Percentiles rank a stretch among this genome's conserved stretches.
These are phyloP conservation scores for Dentipellis sp. DNA, from an alignment of 768 basidiomycete species.

Conservation along the genomic window DNA sequence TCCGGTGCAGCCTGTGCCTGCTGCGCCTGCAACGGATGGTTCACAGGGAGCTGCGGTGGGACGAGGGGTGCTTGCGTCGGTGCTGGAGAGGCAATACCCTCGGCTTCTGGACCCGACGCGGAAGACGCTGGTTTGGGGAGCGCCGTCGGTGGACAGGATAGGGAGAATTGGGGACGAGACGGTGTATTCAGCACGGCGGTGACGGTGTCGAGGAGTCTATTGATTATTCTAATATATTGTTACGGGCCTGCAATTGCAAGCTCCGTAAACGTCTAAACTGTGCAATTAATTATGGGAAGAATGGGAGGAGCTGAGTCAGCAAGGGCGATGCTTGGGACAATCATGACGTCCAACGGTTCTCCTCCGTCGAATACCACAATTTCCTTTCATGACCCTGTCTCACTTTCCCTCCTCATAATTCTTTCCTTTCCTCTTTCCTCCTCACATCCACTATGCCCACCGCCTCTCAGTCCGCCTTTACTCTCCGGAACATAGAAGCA, in stretches of 20 bases:
- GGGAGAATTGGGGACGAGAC: slow-evolving; percentile 34
- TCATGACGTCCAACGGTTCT: background rate
- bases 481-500: background rate
- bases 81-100: slow-evolving; percentile 38
- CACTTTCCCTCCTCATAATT: background rate
- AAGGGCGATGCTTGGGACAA: background rate
- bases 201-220: background rate
- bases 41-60: slow-evolving; percentile 6
- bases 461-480: background rate
- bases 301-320: too few species aligned
- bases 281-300: too few species aligned
- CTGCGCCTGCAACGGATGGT: background rate
- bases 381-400: background rate
- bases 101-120: slow-evolving; percentile 46
- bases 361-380: background rate
- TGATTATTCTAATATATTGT: background rate
- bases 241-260: background rate
- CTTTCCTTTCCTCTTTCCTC: background rate
- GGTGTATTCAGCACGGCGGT: background rate
- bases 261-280: background rate
- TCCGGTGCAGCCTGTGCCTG: slow-evolving; percentile 1
- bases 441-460: background rate
- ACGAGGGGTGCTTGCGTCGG: slow-evolving; percentile 36
- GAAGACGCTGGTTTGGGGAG: slow-evolving; percentile 66
- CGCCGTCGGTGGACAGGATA: slow-evolving; percentile 56